phyloP scores from a whole-genome alignment of 257 asterid species.

The Ocimum tenuiflorum region DNA sequence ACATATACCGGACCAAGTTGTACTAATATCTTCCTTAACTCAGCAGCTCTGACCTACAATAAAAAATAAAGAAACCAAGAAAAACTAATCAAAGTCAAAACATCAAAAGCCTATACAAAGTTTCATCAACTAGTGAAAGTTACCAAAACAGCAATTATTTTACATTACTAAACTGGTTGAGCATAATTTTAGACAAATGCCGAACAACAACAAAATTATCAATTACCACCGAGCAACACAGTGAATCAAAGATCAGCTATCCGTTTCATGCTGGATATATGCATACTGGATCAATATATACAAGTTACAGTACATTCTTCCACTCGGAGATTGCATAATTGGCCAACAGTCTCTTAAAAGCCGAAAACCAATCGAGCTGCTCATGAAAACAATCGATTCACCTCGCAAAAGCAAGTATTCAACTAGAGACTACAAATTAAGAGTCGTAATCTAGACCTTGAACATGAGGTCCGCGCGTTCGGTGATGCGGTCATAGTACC shows the following conservation, averaged over 20 bases:
- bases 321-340: background rate
- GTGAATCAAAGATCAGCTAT: background rate
- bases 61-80: constrained; percentile 13
- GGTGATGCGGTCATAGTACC: constrained; percentile 55
- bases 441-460: constrained; percentile 35
- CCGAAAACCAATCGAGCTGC: background rate
- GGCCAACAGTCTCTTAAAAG: background rate
- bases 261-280: background rate
- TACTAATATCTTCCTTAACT: constrained; percentile 66
- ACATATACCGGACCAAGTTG: constrained; percentile 88
- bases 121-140: background rate
- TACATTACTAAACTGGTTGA: background rate
- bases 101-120: background rate
- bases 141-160: background rate
- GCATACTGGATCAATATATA: background rate
- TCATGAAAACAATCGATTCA: background rate
- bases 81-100: constrained; percentile 8
- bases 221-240: background rate
- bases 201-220: background rate
- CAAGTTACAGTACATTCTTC: background rate
- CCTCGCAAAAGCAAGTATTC: background rate
- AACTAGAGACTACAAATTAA: background rate
- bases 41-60: constrained; percentile 81
- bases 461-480: constrained; percentile 78
- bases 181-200: too few relatives aligned